A percentile compares a stretch with the other conserved stretches of the same genome.
Evolutionary conservation across 768 basidiomycete genomes (phyloP).

Genomic region (Tricholoma sp.): DNA sequence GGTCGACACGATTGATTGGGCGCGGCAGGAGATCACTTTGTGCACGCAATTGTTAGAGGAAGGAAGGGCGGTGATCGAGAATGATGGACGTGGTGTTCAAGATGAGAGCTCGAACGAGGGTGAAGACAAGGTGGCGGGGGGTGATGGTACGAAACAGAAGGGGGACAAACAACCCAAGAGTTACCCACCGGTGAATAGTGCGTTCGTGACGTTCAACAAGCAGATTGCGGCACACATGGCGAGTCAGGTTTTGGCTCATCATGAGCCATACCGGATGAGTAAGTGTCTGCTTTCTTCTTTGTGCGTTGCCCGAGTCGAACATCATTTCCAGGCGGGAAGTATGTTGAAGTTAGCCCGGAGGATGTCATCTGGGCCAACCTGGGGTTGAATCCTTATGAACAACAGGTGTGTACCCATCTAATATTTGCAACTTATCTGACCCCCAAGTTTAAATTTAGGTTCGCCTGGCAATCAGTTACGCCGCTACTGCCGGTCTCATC

Average conservation of each 20-base stretch:
- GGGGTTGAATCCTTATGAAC: conserved; percentile 84
- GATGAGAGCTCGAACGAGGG: conserved; percentile 9
- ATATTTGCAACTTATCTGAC: background rate
- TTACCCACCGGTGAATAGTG: conserved; percentile 62
- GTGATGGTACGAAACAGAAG: conserved; percentile 6
- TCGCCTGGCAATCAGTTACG: conserved; percentile 63
- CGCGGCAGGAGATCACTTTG: conserved; percentile 61
- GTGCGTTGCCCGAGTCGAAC: background rate
- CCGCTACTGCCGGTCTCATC: conserved; percentile 73
- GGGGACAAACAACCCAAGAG: conserved; percentile 23
- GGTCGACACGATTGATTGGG: conserved; percentile 94
- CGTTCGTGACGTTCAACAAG: conserved; percentile 87
- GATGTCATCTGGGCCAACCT: conserved; percentile 95
- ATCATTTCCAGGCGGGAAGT: conserved; percentile 39
- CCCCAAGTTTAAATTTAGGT: conserved; percentile 19
- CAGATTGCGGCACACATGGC: conserved; percentile 94
- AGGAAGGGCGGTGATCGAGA: conserved; percentile 34
- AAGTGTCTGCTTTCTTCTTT: conserved; percentile 5
- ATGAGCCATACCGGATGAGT: conserved; percentile 81
- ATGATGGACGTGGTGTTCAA: conserved; percentile 23
- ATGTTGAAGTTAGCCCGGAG: conserved; percentile 76
- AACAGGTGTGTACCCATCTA: conserved; percentile 36
- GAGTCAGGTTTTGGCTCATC: conserved; percentile 66
- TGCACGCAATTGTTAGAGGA: conserved; percentile 50
- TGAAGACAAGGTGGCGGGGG: conserved; percentile 3